Conservation (phyloP, 2,329 filamentous ascomycete species). For the Stagonosporopsis rhizophila region DNA sequence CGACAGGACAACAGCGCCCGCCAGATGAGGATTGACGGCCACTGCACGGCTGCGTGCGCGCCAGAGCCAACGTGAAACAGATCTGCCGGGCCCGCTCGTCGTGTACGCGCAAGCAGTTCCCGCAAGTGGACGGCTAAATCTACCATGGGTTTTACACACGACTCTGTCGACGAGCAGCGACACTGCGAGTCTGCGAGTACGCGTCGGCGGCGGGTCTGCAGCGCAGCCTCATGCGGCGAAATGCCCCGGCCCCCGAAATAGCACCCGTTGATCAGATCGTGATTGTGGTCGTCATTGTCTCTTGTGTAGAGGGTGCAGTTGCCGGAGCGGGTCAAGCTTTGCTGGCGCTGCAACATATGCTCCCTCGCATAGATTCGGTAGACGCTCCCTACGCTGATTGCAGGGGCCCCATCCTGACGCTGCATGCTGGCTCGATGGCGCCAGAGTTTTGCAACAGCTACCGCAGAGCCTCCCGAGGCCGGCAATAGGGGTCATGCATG, state of each 20-base stretch:
- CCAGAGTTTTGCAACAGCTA: slow-evolving; percentile 13
- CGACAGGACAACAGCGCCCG: not conserved
- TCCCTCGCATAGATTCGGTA: slow-evolving; percentile 18
- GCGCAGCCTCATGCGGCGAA: slow-evolving; percentile 14
- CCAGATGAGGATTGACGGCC: slow-evolving; percentile 30
- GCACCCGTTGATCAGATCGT: not conserved
- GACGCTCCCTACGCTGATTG: slow-evolving; percentile 18
- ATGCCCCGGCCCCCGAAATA: slow-evolving; percentile 16
- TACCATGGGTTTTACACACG: slow-evolving; percentile 13
- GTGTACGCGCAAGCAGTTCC: slow-evolving; percentile 43
- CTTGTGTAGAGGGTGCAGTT: not conserved
- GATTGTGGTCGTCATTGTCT: not conserved
- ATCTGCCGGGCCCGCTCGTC: slow-evolving; percentile 33
- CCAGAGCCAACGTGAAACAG: slow-evolving; percentile 40
- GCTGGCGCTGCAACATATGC: slow-evolving; percentile 12
- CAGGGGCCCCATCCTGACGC: slow-evolving; percentile 4
- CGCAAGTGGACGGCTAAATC: slow-evolving; percentile 16
- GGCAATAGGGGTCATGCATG: slow-evolving; percentile 32
- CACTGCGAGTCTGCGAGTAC: no score
- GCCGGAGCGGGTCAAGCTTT: not conserved
- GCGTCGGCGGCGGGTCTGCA: slow-evolving; percentile 15
- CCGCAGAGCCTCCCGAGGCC: slow-evolving; percentile 23
- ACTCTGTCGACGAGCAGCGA: slow-evolving; percentile 12
- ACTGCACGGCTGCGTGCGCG: slow-evolving; percentile 24
- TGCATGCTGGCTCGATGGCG: slow-evolving; percentile 12